Conservation (phyloP, 73 alveolate species). For the Symbiodinium natans region DNA sequence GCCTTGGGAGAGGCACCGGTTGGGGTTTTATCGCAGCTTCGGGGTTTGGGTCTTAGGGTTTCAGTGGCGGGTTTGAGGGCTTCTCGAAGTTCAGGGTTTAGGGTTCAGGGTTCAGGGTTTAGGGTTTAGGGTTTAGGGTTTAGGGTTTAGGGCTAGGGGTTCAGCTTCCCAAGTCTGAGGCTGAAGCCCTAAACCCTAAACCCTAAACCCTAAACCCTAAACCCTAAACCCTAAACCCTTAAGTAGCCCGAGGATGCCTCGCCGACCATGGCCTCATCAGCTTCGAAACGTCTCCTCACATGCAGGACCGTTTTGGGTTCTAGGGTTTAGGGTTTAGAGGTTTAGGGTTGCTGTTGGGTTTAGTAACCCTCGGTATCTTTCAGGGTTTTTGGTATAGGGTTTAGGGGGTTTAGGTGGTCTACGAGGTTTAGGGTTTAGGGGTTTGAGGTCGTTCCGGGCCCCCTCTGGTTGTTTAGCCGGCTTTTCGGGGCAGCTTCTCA, state of each 20-base stretch:
- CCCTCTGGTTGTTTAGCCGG: too few species aligned
- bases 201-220: not conserved
- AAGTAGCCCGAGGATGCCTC: not conserved
- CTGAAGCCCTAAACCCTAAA: not conserved
- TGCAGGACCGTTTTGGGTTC: not conserved
- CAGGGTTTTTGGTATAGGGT: not conserved
- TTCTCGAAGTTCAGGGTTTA: not conserved
- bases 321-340: too few species aligned
- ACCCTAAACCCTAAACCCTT: not conserved
- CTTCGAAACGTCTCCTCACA: not conserved
- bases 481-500: too few species aligned
- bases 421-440: too few species aligned
- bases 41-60: too few species aligned
- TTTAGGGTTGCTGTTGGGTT: not conserved
- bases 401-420: not conserved
- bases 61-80: too few species aligned
- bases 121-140: not conserved
- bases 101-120: not conserved
- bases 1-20: too few species aligned
- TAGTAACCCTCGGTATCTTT: too few species aligned
- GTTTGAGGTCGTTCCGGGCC: too few species aligned
- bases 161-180: not conserved
- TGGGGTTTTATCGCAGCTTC: too few species aligned
- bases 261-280: not conserved
- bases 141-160: not conserved